phyloP scores from a whole-genome alignment of 805 yeast genomes.

The Priceomyces castillae region DNA sequence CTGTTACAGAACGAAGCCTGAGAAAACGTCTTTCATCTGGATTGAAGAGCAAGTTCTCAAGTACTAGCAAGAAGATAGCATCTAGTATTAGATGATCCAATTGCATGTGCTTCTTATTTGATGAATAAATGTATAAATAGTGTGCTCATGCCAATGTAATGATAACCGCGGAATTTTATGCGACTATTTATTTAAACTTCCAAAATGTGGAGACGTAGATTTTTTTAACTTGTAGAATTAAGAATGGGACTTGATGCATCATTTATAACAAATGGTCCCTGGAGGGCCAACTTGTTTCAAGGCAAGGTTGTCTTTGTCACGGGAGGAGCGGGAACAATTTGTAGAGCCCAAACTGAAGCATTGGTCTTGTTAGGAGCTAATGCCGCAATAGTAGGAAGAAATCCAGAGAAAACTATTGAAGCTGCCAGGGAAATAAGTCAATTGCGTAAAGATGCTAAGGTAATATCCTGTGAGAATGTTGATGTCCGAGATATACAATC shows the following conservation, averaged over 20 bases:
- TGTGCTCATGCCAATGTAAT: neutral
- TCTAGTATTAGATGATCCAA: conserved; percentile 6
- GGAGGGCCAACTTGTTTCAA: conserved; percentile 64
- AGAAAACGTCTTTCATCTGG: conserved; percentile 11
- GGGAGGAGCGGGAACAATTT: conserved; percentile 95
- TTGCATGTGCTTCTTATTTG: neutral
- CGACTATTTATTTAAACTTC: neutral
- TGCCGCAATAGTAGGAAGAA: conserved; percentile 83
- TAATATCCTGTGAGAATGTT: conserved; percentile 62
- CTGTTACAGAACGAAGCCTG: neutral
- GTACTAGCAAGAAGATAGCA: conserved; percentile 16
- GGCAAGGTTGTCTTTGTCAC: conserved; percentile 89
- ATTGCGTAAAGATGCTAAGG: conserved; percentile 58
- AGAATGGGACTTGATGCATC: conserved; percentile 16
- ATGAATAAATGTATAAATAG: too few species aligned
- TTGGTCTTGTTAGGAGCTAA: conserved; percentile 81
- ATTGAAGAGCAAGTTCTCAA: conserved; percentile 13
- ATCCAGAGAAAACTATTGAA: conserved; percentile 55
- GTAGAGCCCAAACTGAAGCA: conserved; percentile 86
- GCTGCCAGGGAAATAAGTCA: conserved; percentile 63
- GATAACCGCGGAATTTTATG: neutral
- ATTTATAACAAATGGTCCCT: conserved; percentile 26
- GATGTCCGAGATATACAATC: conserved; percentile 73
- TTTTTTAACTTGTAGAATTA: neutral
- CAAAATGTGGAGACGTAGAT: neutral